A percentile compares a stretch with the other conserved stretches of the same genome.
Evolutionary conservation across 371 early-diverging fungal species (phyloP).

Genomic region (Batkoa obscura): DNA sequence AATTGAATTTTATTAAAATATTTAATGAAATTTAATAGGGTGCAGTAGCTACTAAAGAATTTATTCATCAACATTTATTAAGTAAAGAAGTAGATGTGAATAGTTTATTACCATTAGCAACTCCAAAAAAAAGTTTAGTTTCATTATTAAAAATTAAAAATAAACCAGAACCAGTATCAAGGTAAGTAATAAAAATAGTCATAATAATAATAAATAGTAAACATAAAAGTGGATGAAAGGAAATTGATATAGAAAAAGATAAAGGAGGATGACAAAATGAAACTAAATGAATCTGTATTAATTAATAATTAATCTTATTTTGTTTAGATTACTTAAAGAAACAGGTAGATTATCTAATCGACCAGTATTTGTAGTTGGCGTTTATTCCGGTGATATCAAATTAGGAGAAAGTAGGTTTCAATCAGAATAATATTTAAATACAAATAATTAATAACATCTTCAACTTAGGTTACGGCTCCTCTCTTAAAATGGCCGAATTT

Average conservation of each 20-base stretch:
- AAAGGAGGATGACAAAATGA: no score
- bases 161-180: constrained; percentile 36
- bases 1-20: not conserved
- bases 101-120: constrained; percentile 31
- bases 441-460: no score
- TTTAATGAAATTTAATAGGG: constrained; percentile 45
- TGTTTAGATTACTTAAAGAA: constrained; percentile 59
- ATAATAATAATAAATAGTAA: no score
- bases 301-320: no score
- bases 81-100: constrained; percentile 43
- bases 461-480: constrained; percentile 52
- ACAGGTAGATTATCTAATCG: constrained; percentile 63
- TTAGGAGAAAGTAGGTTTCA: constrained; percentile 45
- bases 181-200: constrained; percentile 17
- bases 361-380: constrained; percentile 84
- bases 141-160: constrained; percentile 28
- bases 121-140: constrained; percentile 48
- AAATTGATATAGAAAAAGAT: no score
- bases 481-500: constrained; percentile 81
- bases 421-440: no score
- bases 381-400: constrained; percentile 68
- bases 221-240: no score
- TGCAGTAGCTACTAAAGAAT: constrained; percentile 40
- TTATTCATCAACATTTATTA: constrained; percentile 50
- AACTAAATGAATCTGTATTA: no score